Evolutionary conservation across 2,329 filamentous ascomycete species (phyloP).

Genomic region (Helicocarpus griseus): DNA sequence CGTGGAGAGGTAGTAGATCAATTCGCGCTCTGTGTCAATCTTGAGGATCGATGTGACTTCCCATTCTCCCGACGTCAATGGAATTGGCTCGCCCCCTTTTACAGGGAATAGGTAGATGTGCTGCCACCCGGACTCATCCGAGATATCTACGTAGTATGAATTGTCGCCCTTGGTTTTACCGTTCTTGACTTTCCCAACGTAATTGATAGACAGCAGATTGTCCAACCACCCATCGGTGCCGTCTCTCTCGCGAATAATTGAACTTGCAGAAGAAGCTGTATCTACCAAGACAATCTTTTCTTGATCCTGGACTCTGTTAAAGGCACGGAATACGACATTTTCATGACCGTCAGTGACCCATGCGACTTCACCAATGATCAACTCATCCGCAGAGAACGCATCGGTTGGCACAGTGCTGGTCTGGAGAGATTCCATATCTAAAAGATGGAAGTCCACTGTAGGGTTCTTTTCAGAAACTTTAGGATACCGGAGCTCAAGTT

Average conservation of each 20-base stretch:
- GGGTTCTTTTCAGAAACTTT: constrained; percentile 61
- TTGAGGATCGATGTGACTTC: constrained; percentile 53
- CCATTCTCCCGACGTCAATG: constrained; percentile 57
- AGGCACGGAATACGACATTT: constrained; percentile 55
- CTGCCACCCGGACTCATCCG: constrained; percentile 55
- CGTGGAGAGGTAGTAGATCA: constrained; percentile 57
- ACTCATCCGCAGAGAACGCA: constrained; percentile 50
- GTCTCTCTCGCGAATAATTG: constrained; percentile 46
- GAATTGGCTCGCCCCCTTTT: constrained; percentile 43
- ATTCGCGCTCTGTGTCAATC: constrained; percentile 45
- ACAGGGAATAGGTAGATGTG: constrained; percentile 58
- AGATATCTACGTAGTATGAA: constrained; percentile 56
- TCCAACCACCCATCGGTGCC: constrained; percentile 55
- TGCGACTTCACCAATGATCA: constrained; percentile 57
- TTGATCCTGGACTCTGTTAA: constrained; percentile 58
- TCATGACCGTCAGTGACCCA: constrained; percentile 56
- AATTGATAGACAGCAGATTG: constrained; percentile 35
- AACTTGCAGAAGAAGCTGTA: constrained; percentile 37
- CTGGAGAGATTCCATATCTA: constrained; percentile 43
- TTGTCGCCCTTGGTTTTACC: constrained; percentile 23
- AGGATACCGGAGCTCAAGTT: constrained; percentile 57
- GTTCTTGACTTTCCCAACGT: constrained; percentile 31
- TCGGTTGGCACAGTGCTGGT: constrained; percentile 42
- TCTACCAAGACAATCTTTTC: constrained; percentile 55
- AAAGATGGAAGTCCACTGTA: constrained; percentile 50